phyloP scores from a whole-genome alignment of 2,329 filamentous ascomycete genomes.

The Rhexocercosporidium sp. region DNA sequence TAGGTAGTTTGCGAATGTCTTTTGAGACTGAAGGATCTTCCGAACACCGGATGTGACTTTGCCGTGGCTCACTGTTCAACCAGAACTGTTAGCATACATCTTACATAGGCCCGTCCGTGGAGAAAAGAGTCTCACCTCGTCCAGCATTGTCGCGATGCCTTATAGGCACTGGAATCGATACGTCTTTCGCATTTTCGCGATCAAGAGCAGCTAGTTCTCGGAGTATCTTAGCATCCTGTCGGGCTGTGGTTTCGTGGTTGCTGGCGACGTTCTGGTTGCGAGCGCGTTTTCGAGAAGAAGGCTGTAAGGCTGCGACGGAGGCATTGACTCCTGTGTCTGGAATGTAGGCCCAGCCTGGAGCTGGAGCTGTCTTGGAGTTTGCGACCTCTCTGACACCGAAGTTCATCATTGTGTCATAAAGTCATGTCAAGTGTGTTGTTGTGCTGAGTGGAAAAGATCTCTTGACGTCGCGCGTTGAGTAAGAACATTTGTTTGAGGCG shows the following conservation, averaged over 20 bases:
- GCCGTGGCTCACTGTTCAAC: constrained; percentile 36
- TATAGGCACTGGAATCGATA: constrained; percentile 70
- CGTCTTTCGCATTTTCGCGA: constrained; percentile 76
- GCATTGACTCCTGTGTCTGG: constrained; percentile 71
- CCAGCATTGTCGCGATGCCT: constrained; percentile 53
- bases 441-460: constrained; percentile 5
- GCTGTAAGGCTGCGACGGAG: constrained; percentile 55
- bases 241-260: constrained; percentile 73
- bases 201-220: constrained; percentile 85
- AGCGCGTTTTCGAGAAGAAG: constrained; percentile 72
- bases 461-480: constrained; percentile 12
- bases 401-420: constrained; percentile 57
- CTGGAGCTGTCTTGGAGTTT: constrained; percentile 67
- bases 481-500: constrained; percentile 18
- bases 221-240: constrained; percentile 80
- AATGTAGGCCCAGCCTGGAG: constrained; percentile 93
- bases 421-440: constrained; percentile 17
- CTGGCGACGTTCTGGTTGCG: constrained; percentile 57
- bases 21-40: constrained; percentile 79
- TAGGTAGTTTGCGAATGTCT: constrained; percentile 83
- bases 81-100: neutral
- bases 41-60: constrained; percentile 60
- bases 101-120: neutral
- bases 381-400: constrained; percentile 86
- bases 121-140: constrained; percentile 41